Evolutionary conservation across 805 yeast species (phyloP), one percentile per base, ranked within the genome.

Genomic region (Starmerella vaccinii): DNA sequence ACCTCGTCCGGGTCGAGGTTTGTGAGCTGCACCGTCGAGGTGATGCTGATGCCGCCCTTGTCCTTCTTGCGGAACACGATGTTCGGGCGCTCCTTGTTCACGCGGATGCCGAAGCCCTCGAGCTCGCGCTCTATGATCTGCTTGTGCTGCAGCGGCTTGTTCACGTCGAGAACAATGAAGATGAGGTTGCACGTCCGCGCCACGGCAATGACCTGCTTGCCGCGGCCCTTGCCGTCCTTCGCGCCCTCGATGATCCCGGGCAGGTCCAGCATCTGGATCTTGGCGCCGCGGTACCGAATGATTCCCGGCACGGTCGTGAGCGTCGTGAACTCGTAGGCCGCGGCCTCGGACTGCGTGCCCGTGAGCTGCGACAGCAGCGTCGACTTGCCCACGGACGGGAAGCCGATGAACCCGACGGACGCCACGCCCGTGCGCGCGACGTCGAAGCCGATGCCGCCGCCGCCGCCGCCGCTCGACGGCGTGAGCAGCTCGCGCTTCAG

Each of bases 371-470:
- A 80, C 59, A 92, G 75, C 52, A 92, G 70, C 1, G 99, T 92
- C 39, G 68, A 59, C 50, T 72, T 71, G 29, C 92, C 92, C 2
- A 92, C 98, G 0, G 97, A 89, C 1, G 99, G 99, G 65, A 92
- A 92, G 3, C 99, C 99, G 40, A 92, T 95, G 65, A 89, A 92
- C 9, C 98, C 99, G 47, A 92, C 94, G 8, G 95, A 80, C 3
- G 96, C 97, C 13, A 86, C 96, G 69, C 99, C 99, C 0, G 97
- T 90, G 67, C 96, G 80, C n/a, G 95, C 95, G 41, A 92, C 97
- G 71, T 92, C 99, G 68, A 92, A 92, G 7, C 98, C 98, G 21
- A 77, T 79, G 57, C 97, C 97, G 19, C 78, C 85, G 51, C 92
- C 95, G 52, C 96, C 95, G 32, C 96, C 96, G 18, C 85, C 78